Percentiles rank a stretch among this genome's conserved stretches.
phyloP scores from a whole-genome alignment of 331 rosid genomes.

The Stylosanthes scabra region DNA sequence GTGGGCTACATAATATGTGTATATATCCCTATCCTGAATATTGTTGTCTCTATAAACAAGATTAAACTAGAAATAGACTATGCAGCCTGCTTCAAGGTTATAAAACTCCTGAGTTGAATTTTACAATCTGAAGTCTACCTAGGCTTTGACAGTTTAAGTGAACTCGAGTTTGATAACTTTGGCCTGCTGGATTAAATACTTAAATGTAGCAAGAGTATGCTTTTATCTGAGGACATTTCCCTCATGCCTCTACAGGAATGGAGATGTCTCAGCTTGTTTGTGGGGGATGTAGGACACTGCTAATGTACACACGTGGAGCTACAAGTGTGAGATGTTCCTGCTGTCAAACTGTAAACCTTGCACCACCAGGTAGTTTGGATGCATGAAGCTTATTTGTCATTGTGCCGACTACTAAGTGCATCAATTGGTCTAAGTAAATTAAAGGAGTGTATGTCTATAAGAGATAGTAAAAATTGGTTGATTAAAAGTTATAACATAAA shows the following conservation, averaged over 20 bases:
- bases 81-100: neutral
- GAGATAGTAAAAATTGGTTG: conserved; percentile 8
- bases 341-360: conserved; percentile 89
- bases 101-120: too few species aligned
- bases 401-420: neutral
- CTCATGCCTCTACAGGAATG: conserved; percentile 60
- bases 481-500: neutral
- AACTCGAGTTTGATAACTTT: too few species aligned
- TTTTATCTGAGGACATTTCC: conserved; percentile 18
- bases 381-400: conserved; percentile 16
- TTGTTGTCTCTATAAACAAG: conserved; percentile 19
- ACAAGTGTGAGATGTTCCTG: conserved; percentile 98
- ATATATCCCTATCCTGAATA: neutral
- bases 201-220: conserved; percentile 6
- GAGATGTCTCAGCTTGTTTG: conserved; percentile 96
- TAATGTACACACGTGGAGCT: conserved; percentile 90
- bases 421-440: neutral
- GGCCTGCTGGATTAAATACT: conserved; percentile 9
- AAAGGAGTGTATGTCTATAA: neutral
- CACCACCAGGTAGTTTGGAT: conserved; percentile 67
- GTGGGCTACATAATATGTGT: neutral
- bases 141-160: too few species aligned
- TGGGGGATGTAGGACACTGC: conserved; percentile 95
- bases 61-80: conserved; percentile 12
- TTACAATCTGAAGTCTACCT: too few species aligned